Evolutionary conservation across 148 eudicot species (phyloP), one percentile per base, ranked within the genome.

Genomic region (Salicornia ramosissima): DNA sequence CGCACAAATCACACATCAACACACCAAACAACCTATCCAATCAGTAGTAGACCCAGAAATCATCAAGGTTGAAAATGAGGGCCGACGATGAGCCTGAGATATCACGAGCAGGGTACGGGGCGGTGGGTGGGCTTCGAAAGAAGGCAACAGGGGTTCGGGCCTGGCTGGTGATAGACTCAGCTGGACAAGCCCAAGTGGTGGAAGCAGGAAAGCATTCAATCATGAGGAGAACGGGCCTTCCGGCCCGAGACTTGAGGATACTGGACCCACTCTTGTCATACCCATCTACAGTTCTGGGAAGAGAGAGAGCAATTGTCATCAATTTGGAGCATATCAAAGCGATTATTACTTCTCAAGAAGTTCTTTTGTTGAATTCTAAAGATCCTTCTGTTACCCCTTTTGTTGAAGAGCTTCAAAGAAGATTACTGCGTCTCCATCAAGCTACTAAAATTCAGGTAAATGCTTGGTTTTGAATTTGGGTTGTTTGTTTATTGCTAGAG

Each of bases 301-400:
- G 98, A 43, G 98, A 94, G 68, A 83, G 89, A 40, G 98, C 98
- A 9, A 90, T 94, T 14, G 98, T 94, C 10, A 94, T 94, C 64
- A 94, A 94, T 71, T 69, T 94, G 73, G 97, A 94, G 81, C 98
- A 94, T 70, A 90, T 94, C 3, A 94, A 93, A 68, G 98, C 98
- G 0, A 94, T 94, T 0, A 90, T 94, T 43, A 94, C 98, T 11
- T 92, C 96, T 6, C 97, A 94, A 36, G 98, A 93, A 71, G 97
- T 90, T 19, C 73, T 94, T 58, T 67, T 94, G 80, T 78, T 90
- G 28, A 94, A 94, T 80, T 87, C 92, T 21, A 86, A 80, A 42
- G 98, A 94, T 70, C 98, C 98, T 39, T 84, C 91, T 31, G 97
- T 94, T 45, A 73, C 67, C 51, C 97, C 98, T 12, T 90, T 94